Conservation (phyloP, 2,329 filamentous ascomycete species). For the Fonsecaea monophora region DNA sequence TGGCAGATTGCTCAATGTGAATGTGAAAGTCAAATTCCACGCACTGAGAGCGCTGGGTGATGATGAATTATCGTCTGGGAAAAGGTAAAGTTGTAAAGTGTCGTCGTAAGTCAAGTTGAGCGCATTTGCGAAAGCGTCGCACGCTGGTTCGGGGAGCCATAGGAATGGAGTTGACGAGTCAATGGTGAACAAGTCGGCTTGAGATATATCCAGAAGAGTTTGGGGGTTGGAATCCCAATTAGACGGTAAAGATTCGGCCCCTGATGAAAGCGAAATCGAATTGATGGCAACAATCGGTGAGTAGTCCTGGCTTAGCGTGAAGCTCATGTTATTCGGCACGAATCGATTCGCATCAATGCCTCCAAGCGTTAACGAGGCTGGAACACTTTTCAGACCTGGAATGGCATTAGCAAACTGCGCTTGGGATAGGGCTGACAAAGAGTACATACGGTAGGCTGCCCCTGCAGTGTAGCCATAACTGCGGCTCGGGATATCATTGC, state of each 20-base stretch:
- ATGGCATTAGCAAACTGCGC: conserved; percentile 17
- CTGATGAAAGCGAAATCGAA: conserved; percentile 40
- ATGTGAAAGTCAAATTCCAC: conserved; percentile 47
- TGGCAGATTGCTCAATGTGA: conserved; percentile 45
- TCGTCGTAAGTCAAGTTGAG: conserved; percentile 48
- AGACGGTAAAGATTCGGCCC: conserved; percentile 26
- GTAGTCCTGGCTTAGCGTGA: conserved; percentile 43
- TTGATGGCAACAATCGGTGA: conserved; percentile 45
- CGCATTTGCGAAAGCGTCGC: conserved; percentile 47
- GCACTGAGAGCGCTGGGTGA: conserved; percentile 41
- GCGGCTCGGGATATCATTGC: conserved; percentile 42
- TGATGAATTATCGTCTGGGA: conserved; percentile 32
- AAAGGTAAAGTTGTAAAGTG: conserved; percentile 47
- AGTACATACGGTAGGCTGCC: conserved; percentile 42
- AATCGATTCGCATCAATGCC: conserved; percentile 46
- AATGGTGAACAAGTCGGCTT: conserved; percentile 44
- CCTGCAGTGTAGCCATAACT: conserved; percentile 47
- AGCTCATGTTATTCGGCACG: conserved; percentile 41
- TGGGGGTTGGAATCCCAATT: conserved; percentile 40
- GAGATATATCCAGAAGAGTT: conserved; percentile 35
- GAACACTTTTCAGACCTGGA: conserved; percentile 43
- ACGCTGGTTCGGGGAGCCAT: conserved; percentile 48
- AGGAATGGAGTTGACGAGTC: conserved; percentile 52
- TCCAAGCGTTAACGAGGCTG: conserved; percentile 44
- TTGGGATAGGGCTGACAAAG: not conserved